Percentiles rank a stretch among this genome's conserved stretches.
Conservation (phyloP, 2,329 filamentous ascomycete genomes). For the Emmonsiellopsis sp. region DNA sequence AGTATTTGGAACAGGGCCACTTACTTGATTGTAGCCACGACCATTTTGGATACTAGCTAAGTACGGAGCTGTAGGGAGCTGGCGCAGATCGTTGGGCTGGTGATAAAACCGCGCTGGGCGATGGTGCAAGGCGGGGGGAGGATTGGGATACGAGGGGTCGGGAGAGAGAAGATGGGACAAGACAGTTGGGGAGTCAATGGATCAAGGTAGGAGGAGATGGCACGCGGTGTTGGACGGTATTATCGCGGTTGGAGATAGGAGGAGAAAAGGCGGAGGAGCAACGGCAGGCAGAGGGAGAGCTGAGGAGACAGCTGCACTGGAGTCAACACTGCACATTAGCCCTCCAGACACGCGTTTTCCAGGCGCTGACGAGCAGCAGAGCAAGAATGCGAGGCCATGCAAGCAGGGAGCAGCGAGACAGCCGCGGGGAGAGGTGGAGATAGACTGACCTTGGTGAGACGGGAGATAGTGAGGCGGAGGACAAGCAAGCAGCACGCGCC, state of each 20-base stretch:
- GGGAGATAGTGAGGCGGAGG: background rate
- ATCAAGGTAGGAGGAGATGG: background rate
- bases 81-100: background rate
- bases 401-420: background rate
- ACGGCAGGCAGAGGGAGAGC: background rate
- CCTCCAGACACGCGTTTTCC: background rate
- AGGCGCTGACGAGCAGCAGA: background rate
- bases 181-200: background rate
- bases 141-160: conserved; percentile 3
- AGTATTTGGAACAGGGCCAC: conserved; percentile 17
- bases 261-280: background rate
- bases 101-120: conserved; percentile 3
- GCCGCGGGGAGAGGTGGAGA: background rate
- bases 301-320: background rate
- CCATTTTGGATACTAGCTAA: conserved; percentile 34
- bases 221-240: background rate
- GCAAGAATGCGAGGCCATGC: background rate
- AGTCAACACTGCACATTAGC: background rate
- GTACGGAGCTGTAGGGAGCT: background rate
- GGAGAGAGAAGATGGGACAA: background rate
- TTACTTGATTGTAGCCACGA: conserved; percentile 57
- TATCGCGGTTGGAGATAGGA: background rate
- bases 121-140: conserved; percentile 5
- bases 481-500: conserved; percentile 8
- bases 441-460: conserved; percentile 2